Conservation (phyloP, 2,329 filamentous ascomycete genomes). For the Didymella exigua region DNA sequence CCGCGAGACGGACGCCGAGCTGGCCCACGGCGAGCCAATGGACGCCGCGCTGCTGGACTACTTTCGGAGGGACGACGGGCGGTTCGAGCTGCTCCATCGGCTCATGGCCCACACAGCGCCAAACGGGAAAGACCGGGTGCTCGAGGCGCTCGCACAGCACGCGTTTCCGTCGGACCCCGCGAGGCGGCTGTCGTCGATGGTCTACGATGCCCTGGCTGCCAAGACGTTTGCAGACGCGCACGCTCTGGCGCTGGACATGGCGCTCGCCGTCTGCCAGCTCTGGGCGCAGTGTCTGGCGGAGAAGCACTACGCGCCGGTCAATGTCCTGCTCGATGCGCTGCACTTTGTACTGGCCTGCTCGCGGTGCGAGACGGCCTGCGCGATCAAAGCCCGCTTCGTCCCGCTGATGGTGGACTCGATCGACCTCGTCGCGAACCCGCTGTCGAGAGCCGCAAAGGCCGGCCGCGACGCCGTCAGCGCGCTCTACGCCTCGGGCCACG, state of each 20-base stretch:
- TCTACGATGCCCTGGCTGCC: slow-evolving; percentile 70
- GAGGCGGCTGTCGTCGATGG: slow-evolving; percentile 66
- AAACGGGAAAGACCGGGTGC: slow-evolving; percentile 63
- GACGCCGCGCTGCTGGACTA: slow-evolving; percentile 45
- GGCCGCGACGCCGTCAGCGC: slow-evolving; percentile 35
- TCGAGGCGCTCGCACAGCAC: slow-evolving; percentile 71
- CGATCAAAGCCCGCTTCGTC: slow-evolving; percentile 63
- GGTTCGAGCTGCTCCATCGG: slow-evolving; percentile 60
- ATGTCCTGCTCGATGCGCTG: slow-evolving; percentile 68
- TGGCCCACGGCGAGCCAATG: slow-evolving; percentile 14
- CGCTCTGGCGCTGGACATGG: slow-evolving; percentile 67
- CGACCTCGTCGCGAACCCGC: slow-evolving; percentile 61
- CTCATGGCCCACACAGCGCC: slow-evolving; percentile 67
- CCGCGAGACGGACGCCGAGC: slow-evolving; percentile 39
- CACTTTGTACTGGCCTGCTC: slow-evolving; percentile 68
- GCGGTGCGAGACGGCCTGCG: slow-evolving; percentile 62
- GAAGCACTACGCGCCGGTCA: slow-evolving; percentile 65
- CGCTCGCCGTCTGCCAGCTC: slow-evolving; percentile 66
- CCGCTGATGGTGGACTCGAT: slow-evolving; percentile 53
- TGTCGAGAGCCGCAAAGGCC: slow-evolving; percentile 44
- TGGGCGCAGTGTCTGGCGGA: slow-evolving; percentile 73
- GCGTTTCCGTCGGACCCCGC: slow-evolving; percentile 64
- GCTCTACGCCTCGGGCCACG: slow-evolving; percentile 48
- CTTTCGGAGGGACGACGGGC: slow-evolving; percentile 46
- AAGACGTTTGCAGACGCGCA: slow-evolving; percentile 56